Percentiles rank a stretch among this genome's conserved stretches.
phyloP scores from a whole-genome alignment of 768 basidiomycete species.

The Pisolithus marmoratus region DNA sequence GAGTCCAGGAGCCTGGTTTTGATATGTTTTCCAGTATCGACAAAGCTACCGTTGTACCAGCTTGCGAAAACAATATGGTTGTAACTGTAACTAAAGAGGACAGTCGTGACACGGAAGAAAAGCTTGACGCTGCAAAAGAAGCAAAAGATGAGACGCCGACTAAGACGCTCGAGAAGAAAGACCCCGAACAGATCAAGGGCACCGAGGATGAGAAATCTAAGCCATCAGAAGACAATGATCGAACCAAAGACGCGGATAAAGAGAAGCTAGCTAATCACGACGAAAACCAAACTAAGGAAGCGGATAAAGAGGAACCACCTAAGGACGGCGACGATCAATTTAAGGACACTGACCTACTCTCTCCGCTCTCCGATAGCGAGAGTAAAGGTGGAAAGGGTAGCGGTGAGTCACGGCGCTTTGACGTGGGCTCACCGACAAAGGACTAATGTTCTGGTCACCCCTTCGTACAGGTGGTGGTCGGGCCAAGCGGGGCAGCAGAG shows the following conservation, averaged over 20 bases:
- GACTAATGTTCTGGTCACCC: too few species aligned
- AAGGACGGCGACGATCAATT: slow-evolving; percentile 16
- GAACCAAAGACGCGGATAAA: slow-evolving; percentile 12
- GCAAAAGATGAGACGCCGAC: too few species aligned
- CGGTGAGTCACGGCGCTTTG: slow-evolving; percentile 8
- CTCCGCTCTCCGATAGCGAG: slow-evolving; percentile 18
- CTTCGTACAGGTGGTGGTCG: too few species aligned
- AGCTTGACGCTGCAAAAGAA: not conserved
- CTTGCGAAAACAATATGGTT: slow-evolving; percentile 21
- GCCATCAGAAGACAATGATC: not conserved
- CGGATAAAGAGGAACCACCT: slow-evolving; percentile 22
- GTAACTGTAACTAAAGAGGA: slow-evolving; percentile 16
- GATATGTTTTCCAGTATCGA: slow-evolving; percentile 10
- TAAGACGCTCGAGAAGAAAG: not conserved
- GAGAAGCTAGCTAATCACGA: slow-evolving; percentile 22
- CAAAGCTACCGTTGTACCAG: slow-evolving; percentile 22
- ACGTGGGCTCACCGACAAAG: too few species aligned
- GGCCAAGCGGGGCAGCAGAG: too few species aligned
- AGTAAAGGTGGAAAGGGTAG: not conserved
- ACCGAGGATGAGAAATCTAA: not conserved
- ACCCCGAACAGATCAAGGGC: not conserved
- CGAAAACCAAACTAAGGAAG: slow-evolving; percentile 13
- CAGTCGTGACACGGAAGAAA: not conserved
- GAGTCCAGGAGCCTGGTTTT: not conserved
- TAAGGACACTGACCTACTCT: slow-evolving; percentile 2